Base-by-base conservation (phyloP, 2,329 filamentous ascomycete species). In the Penicillium brasilianum region DNA sequence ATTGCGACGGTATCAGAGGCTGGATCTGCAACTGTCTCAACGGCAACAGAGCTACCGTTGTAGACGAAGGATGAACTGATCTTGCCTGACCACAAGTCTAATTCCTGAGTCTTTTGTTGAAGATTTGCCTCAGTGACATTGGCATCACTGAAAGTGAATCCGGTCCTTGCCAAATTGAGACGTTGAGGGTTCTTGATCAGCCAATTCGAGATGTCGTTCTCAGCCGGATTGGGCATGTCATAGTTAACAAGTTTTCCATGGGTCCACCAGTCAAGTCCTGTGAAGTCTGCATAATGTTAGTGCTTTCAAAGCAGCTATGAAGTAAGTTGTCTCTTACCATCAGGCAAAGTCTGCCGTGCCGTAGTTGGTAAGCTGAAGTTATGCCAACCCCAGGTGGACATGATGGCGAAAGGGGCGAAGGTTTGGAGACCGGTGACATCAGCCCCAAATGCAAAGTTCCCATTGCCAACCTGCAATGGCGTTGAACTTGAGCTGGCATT, bases 371-470 rank as follows among this genome's bases (percentile, higher is more conserved):
- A 66, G 0, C 76, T 77, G 7, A 75, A 77, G 48, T 81, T 82
- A 63, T 81, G 77, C 80, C 80, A 82, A 2, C 76, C 76, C 80
- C 80, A 82, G 3, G 76, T 76, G 8, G 78, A 80, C 8, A 81
- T 69, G 1, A 71, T 82, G 25, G 75, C 77, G 59, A 78, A 80
- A 1, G 77, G 76, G 5, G 76, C 55, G 44, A 82, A 79, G 7
- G 79, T 81, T 60, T 82, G 81, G 4, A 82, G 68, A 0, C 80
- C 81, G 0, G 81, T 82, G 30, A 82, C 69, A 14, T 46, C 43
- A 13, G 43, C 43, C 1, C 43, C 43, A 14, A 46, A 46, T 10
- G 43, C 43, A 46, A 63, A 82, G 22, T 46, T 46, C 22, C 43
- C 43, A 46, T 46, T 46, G 43, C 43, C 43, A 16, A 46, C 43